Conservation (phyloP, 1,284 basidiomycete species). For the Anthracocystis panici-leucophaei region DNA sequence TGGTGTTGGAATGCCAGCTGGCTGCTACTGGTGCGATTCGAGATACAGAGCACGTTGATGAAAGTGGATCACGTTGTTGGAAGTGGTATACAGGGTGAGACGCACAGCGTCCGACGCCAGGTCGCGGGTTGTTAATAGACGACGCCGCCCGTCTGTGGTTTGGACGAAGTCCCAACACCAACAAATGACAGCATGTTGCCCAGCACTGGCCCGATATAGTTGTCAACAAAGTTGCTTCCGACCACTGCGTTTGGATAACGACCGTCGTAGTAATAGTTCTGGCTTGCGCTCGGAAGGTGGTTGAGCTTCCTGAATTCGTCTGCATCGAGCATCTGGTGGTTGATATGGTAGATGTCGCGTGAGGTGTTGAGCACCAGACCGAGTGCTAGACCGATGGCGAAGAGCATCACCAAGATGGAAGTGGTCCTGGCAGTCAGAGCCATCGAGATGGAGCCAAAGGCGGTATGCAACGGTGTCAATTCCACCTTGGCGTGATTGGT, state of each 20-base stretch:
- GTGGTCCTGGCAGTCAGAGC: slow-evolving; percentile 14
- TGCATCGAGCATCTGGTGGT: slow-evolving; percentile 35
- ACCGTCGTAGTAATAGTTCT: slow-evolving; percentile 38
- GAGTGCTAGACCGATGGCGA: slow-evolving; percentile 29
- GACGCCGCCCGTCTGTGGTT: slow-evolving; percentile 12
- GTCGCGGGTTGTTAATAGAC: slow-evolving; percentile 21
- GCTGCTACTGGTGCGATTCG: background rate
- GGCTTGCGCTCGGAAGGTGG: slow-evolving; percentile 18
- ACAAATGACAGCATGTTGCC: slow-evolving; percentile 23
- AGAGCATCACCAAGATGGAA: slow-evolving; percentile 16
- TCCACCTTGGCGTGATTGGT: background rate
- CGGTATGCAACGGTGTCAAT: background rate
- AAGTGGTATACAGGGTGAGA: slow-evolving; percentile 7
- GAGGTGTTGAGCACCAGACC: slow-evolving; percentile 42
- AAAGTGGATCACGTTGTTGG: no score
- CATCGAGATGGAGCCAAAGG: background rate
- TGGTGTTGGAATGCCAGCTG: background rate
- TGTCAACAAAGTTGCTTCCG: slow-evolving; percentile 37
- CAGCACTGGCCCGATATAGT: slow-evolving; percentile 32
- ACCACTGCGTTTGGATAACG: slow-evolving; percentile 46
- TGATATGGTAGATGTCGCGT: slow-evolving; percentile 50
- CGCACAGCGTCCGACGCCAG: background rate
- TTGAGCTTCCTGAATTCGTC: slow-evolving; percentile 46
- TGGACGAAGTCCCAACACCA: slow-evolving; percentile 14
- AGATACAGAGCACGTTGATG: background rate